Conservation (phyloP, 352 stramenopile genomes). For the Hyaloperonospora arabidopsidis region DNA sequence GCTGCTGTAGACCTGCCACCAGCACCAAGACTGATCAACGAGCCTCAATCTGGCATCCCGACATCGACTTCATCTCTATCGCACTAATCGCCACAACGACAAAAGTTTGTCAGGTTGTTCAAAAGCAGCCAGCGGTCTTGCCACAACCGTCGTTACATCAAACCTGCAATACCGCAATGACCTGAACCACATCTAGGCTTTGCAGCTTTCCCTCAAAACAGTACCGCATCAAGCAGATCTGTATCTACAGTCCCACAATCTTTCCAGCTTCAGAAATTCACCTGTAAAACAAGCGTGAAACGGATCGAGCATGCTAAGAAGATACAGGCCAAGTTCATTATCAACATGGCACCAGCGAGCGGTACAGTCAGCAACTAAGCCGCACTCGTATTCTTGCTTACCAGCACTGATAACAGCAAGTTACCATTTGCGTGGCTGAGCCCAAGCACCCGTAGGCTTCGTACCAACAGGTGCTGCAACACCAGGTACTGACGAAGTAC, state of each 20-base stretch:
- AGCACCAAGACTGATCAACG: constrained; percentile 58
- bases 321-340: constrained; percentile 9
- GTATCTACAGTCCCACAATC: too few relatives aligned
- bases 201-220: too few relatives aligned
- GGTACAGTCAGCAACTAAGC: neutral
- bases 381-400: too few relatives aligned
- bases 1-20: constrained; percentile 85
- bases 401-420: neutral
- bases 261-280: too few relatives aligned
- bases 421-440: constrained; percentile 59
- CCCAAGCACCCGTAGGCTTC: constrained; percentile 39
- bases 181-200: too few relatives aligned
- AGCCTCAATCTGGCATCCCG: constrained; percentile 71
- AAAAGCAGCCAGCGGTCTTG: constrained; percentile 55
- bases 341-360: constrained; percentile 7
- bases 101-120: constrained; percentile 78
- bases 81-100: constrained; percentile 93
- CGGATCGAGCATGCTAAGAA: constrained; percentile 6
- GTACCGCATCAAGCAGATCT: too few relatives aligned
- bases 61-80: constrained; percentile 89
- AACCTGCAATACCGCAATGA: too few relatives aligned
- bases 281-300: constrained; percentile 8
- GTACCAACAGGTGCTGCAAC: constrained; percentile 6
- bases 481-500: constrained; percentile 2
- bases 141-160: too few relatives aligned